phyloP scores from a whole-genome alignment of 1,284 basidiomycete genomes.

The Cutaneotrichosporon daszewskae region DNA sequence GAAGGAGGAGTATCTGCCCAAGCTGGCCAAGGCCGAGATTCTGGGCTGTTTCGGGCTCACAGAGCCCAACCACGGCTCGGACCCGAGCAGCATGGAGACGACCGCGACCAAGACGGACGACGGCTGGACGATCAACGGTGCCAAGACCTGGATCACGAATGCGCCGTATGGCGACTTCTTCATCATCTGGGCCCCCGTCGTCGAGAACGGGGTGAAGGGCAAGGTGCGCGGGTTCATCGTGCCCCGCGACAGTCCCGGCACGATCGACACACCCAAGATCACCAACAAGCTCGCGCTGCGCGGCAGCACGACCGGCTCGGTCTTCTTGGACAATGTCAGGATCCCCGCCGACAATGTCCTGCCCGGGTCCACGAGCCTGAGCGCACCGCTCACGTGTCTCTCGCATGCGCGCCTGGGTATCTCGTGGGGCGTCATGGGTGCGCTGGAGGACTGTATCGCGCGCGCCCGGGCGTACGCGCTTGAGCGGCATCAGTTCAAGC shows the following conservation, averaged over 20 bases:
- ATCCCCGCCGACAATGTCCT: conserved; percentile 67
- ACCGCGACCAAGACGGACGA: conserved; percentile 76
- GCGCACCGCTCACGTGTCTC: conserved; percentile 80
- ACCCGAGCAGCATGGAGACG: conserved; percentile 91
- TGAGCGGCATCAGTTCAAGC: conserved; percentile 72
- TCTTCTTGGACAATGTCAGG: conserved; percentile 82
- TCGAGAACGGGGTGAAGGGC: conserved; percentile 51
- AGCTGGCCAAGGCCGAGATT: conserved; percentile 69
- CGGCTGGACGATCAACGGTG: conserved; percentile 78
- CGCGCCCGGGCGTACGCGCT: conserved; percentile 78
- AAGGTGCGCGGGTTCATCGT: conserved; percentile 88
- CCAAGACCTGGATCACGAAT: conserved; percentile 97
- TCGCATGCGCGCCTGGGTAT: conserved; percentile 89
- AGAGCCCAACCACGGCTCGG: conserved; percentile 93
- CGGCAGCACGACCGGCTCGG: conserved; percentile 82
- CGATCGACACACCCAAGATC: conserved; percentile 77
- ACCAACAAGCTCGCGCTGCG: conserved; percentile 90
- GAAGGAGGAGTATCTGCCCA: conserved; percentile 83
- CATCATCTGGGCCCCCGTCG: conserved; percentile 71
- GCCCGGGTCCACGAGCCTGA: conserved; percentile 66
- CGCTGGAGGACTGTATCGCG: conserved; percentile 82
- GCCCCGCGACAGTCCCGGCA: conserved; percentile 38
- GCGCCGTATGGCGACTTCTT: conserved; percentile 79
- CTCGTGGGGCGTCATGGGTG: conserved; percentile 88
- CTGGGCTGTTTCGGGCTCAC: conserved; percentile 95